Percentiles rank a stretch among this genome's conserved stretches.
phyloP scores from a whole-genome alignment of 176 grass and related monocot species.

The Poa annua region DNA sequence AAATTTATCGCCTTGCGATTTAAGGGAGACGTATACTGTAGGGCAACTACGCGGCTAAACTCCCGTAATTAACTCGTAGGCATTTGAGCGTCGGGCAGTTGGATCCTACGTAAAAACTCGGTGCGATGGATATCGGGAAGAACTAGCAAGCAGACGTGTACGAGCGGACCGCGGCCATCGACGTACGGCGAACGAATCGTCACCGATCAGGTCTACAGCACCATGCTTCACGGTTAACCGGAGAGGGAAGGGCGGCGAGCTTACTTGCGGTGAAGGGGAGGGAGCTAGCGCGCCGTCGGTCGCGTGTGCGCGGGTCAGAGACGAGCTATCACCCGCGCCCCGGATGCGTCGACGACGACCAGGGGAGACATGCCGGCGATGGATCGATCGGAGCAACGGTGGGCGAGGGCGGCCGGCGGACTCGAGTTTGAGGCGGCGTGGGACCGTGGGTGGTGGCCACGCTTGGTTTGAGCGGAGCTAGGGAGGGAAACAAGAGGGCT shows the following conservation, averaged over 20 bases:
- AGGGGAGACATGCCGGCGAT: not conserved
- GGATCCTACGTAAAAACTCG: not conserved
- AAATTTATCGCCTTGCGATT: not conserved
- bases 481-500: not conserved
- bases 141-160: not conserved
- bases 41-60: no score
- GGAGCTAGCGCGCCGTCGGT: not conserved
- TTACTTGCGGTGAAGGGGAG: not conserved
- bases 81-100: not conserved
- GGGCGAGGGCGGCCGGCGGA: not conserved
- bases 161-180: not conserved
- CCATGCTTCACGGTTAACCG: no score
- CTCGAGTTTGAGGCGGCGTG: not conserved
- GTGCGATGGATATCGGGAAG: not conserved
- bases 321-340: not conserved
- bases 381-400: no score
- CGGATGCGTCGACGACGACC: not conserved
- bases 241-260: not conserved
- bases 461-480: not conserved
- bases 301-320: not conserved
- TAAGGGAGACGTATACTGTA: not conserved
- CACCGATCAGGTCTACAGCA: not conserved
- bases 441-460: not conserved
- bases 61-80: no score
- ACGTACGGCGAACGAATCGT: not conserved